A percentile compares a stretch with the other conserved stretches of the same genome.
These are phyloP conservation scores for Rubus parviflorus DNA, from an alignment of 306 rosid genomes.

Conservation along the genomic window DNA sequence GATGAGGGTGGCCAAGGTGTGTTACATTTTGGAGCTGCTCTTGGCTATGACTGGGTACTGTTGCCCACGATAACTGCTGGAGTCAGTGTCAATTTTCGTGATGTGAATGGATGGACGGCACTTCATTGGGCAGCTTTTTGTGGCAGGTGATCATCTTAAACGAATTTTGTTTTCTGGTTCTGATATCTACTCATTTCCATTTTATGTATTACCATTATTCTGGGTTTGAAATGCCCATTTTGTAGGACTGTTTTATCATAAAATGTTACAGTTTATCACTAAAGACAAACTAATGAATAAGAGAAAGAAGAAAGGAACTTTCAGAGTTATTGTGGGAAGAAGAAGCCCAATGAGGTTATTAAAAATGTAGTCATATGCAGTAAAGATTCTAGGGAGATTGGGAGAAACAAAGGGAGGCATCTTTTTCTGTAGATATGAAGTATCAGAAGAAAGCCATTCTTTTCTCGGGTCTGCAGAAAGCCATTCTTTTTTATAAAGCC, in stretches of 20 bases:
- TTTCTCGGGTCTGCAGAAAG: neutral
- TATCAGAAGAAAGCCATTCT: too few species aligned
- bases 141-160: constrained; percentile 64
- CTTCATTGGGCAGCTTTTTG: constrained; percentile 95
- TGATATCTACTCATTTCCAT: neutral
- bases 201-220: constrained; percentile 3
- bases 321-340: neutral
- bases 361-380: neutral
- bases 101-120: constrained; percentile 88
- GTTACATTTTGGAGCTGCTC: constrained; percentile 86
- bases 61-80: constrained; percentile 71
- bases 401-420: neutral
- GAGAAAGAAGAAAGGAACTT: neutral
- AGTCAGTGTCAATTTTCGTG: constrained; percentile 82
- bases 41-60: constrained; percentile 92
- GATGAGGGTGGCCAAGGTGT: constrained; percentile 87
- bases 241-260: neutral
- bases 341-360: neutral
- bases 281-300: neutral
- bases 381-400: neutral
- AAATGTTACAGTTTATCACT: neutral
- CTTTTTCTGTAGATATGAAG: neutral
- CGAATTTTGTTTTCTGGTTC: neutral
- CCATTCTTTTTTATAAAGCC: neutral
- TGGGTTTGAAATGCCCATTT: neutral